Conservation (phyloP, 1,284 basidiomycete genomes). For the Golubevia sp. region DNA sequence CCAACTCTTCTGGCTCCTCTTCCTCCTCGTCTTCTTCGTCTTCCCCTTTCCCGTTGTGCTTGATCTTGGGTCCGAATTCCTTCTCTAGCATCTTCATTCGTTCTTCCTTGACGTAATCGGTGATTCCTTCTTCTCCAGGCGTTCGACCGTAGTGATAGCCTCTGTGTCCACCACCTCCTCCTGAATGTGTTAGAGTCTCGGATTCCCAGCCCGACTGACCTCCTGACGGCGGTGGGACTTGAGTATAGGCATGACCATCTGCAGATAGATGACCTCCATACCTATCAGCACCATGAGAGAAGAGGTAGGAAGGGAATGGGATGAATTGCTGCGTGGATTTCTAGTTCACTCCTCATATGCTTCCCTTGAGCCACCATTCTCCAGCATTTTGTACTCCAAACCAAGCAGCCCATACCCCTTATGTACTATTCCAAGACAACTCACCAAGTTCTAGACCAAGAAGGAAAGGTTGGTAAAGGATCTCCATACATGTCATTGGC, state of each 20-base stretch:
- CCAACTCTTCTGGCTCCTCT: constrained; percentile 18
- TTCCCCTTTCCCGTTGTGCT: constrained; percentile 18
- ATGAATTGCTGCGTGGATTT: background rate
- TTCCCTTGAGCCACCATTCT: background rate
- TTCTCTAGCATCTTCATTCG: constrained; percentile 45
- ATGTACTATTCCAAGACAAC: background rate
- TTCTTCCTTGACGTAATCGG: constrained; percentile 39
- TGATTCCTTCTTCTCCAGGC: background rate
- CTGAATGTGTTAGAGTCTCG: constrained; percentile 25
- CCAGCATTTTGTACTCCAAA: background rate
- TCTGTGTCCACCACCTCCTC: background rate
- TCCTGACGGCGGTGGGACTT: constrained; percentile 19
- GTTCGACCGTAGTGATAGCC: constrained; percentile 12
- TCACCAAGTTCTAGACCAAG: constrained; percentile 35
- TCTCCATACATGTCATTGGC: background rate
- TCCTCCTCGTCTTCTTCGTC: constrained; percentile 19
- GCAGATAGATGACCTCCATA: constrained; percentile 45
- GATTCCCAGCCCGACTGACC: constrained; percentile 42
- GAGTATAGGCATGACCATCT: constrained; percentile 49
- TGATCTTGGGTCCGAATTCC: constrained; percentile 37
- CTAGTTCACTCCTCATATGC: background rate
- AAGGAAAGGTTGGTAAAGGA: constrained; percentile 26
- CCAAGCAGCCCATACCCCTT: too few relatives aligned
- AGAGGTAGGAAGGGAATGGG: background rate
- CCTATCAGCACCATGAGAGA: background rate